phyloP scores from a whole-genome alignment of 805 yeast genomes.

The Candida ulmi region DNA sequence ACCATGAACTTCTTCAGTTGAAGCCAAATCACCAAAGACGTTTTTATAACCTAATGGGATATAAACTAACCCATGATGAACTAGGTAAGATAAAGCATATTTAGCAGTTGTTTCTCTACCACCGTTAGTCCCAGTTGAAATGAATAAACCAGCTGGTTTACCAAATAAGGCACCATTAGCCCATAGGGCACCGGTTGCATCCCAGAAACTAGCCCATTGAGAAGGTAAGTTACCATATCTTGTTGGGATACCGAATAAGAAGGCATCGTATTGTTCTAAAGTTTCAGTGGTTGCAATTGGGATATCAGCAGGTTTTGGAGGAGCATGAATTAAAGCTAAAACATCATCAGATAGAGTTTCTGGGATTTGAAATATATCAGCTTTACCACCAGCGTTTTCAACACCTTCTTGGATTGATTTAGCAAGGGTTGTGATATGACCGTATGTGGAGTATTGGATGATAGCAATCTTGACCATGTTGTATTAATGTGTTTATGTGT shows the following conservation, averaged over 20 bases:
- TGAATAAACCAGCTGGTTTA: slow-evolving; percentile 68
- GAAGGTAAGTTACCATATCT: slow-evolving; percentile 78
- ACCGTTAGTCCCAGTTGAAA: slow-evolving; percentile 70
- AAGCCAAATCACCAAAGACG: slow-evolving; percentile 48
- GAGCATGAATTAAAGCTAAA: slow-evolving; percentile 53
- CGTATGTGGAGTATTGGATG: slow-evolving; percentile 60
- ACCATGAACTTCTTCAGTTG: slow-evolving; percentile 66
- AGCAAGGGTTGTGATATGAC: slow-evolving; percentile 69
- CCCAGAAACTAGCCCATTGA: slow-evolving; percentile 73
- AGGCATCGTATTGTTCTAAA: slow-evolving; percentile 66
- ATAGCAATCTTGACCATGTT: slow-evolving; percentile 33
- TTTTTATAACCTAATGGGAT: slow-evolving; percentile 71
- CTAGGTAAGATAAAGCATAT: slow-evolving; percentile 49
- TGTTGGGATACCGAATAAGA: slow-evolving; percentile 81
- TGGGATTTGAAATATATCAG: slow-evolving; percentile 67
- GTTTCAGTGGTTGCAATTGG: slow-evolving; percentile 61
- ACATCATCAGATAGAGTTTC: slow-evolving; percentile 67
- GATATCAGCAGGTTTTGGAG: slow-evolving; percentile 52
- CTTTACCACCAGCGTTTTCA: slow-evolving; percentile 60
- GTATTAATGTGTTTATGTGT: not conserved
- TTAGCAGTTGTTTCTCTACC: slow-evolving; percentile 71
- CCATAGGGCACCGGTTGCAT: slow-evolving; percentile 72
- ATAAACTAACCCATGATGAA: slow-evolving; percentile 72
- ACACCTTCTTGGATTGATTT: slow-evolving; percentile 63
- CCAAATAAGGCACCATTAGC: slow-evolving; percentile 61